These are phyloP conservation scores for Colletotrichum sp. DNA, from an alignment of 2,329 filamentous ascomycete genomes.

Conservation along the genomic window DNA sequence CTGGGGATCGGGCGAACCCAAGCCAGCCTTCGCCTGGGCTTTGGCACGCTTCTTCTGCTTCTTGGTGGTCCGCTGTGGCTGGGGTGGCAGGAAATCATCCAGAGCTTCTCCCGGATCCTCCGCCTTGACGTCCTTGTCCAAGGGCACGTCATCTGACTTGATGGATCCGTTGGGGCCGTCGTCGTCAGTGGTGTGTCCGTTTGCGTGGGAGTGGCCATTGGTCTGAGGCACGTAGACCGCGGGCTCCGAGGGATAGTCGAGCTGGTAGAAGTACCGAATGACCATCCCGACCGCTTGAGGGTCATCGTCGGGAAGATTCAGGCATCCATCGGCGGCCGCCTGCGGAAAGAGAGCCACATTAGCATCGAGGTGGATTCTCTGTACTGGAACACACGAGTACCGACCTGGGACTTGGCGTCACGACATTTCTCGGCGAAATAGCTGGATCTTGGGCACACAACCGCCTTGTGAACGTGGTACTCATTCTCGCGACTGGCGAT, in stretches of 20 bases:
- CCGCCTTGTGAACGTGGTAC: constrained; percentile 4
- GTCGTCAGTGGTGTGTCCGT: neutral
- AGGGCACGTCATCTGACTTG: neutral
- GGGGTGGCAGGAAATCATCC: constrained; percentile 6
- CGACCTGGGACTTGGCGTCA: neutral
- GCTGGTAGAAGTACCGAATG: constrained; percentile 1
- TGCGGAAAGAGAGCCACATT: neutral
- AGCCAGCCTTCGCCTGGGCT: neutral
- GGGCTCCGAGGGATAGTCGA: neutral
- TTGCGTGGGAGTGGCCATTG: neutral
- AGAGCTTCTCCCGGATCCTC: neutral
- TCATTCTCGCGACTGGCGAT: neutral
- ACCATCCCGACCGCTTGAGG: constrained; percentile 2
- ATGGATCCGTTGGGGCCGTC: neutral
- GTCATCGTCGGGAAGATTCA: constrained; percentile 2
- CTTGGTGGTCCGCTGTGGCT: neutral
- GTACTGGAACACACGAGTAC: neutral
- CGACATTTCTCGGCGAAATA: constrained; percentile 6
- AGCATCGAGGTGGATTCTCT: neutral
- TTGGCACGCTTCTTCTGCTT: constrained; percentile 14
- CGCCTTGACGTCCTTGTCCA: neutral
- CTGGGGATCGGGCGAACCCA: neutral
- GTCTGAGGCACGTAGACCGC: neutral
- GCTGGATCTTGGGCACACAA: constrained; percentile 3
- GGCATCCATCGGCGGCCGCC: neutral